These are phyloP conservation scores for Hyaloperonospora brassicae DNA, from an alignment of 352 stramenopile genomes.

Conservation along the genomic window DNA sequence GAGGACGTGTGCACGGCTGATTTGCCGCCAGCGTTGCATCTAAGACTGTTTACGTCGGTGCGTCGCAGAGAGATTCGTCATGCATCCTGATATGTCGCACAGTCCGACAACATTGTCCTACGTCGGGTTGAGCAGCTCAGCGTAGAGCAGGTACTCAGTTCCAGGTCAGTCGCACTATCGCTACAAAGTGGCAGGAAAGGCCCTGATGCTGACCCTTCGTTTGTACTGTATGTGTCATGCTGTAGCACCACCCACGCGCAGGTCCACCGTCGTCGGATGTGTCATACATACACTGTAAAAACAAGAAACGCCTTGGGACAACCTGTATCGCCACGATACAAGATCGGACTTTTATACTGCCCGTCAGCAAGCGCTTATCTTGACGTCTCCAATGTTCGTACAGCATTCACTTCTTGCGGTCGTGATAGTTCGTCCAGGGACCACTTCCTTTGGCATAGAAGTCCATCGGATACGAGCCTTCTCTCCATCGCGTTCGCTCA, in stretches of 20 bases:
- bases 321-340: neutral
- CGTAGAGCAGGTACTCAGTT: conserved; percentile 43
- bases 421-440: conserved; percentile 96
- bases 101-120: conserved; percentile 16
- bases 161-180: conserved; percentile 27
- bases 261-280: conserved; percentile 1
- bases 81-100: conserved; percentile 45
- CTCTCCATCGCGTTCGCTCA: conserved; percentile 78
- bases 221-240: neutral
- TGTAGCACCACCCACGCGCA: conserved; percentile 18
- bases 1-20: conserved; percentile 39
- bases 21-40: neutral
- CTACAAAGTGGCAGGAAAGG: neutral
- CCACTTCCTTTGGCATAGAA: conserved; percentile 96
- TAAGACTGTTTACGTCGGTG: conserved; percentile 3
- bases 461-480: conserved; percentile 97
- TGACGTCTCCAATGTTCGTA: conserved; percentile 2
- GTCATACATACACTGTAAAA: conserved; percentile 18
- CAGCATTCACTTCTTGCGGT: conserved; percentile 29
- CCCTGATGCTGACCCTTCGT: neutral
- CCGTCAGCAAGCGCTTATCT: neutral
- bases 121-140: conserved; percentile 17
- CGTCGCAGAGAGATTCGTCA: conserved; percentile 57
- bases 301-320: neutral
- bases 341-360: too few species aligned